A percentile compares a stretch with the other conserved stretches of the same genome.
Conservation (phyloP, 805 yeast genomes). For the Jamesozyma spencerorum region DNA sequence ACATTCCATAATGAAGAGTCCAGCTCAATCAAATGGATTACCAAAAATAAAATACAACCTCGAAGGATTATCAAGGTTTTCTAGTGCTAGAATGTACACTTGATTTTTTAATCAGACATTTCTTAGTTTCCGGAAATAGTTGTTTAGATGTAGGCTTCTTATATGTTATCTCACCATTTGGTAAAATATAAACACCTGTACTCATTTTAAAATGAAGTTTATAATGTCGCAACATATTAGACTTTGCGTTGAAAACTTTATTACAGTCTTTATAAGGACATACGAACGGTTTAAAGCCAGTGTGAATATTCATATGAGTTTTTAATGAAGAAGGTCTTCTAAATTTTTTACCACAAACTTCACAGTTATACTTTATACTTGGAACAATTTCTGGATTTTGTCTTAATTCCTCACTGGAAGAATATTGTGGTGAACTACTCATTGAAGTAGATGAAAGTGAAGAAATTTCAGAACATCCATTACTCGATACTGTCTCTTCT, state of each 20-base stretch:
- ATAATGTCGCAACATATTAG: conserved; percentile 26
- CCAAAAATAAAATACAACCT: too few species aligned
- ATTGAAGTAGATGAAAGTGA: background rate
- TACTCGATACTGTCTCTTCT: too few species aligned
- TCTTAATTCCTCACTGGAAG: background rate
- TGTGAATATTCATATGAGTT: conserved; percentile 73
- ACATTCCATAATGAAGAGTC: too few species aligned
- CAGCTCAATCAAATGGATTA: too few species aligned
- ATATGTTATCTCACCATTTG: conserved; percentile 13
- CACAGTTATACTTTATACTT: conserved; percentile 38
- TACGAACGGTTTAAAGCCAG: conserved; percentile 79
- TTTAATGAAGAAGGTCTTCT: conserved; percentile 81
- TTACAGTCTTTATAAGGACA: conserved; percentile 55
- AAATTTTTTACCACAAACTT: conserved; percentile 62
- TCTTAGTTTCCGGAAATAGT: conserved; percentile 3
- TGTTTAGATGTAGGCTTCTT: conserved; percentile 15
- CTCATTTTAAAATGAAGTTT: conserved; percentile 18
- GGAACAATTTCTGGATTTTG: background rate
- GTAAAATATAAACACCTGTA: conserved; percentile 12
- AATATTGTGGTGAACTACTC: background rate
- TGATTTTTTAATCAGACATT: background rate
- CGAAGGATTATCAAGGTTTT: too few species aligned
- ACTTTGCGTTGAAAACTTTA: conserved; percentile 42
- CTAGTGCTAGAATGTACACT: background rate
- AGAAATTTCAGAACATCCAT: too few species aligned